Percentiles rank a stretch among this genome's conserved stretches.
phyloP scores from a whole-genome alignment of 805 yeast species.

The Debaryomyces hansenii region DNA sequence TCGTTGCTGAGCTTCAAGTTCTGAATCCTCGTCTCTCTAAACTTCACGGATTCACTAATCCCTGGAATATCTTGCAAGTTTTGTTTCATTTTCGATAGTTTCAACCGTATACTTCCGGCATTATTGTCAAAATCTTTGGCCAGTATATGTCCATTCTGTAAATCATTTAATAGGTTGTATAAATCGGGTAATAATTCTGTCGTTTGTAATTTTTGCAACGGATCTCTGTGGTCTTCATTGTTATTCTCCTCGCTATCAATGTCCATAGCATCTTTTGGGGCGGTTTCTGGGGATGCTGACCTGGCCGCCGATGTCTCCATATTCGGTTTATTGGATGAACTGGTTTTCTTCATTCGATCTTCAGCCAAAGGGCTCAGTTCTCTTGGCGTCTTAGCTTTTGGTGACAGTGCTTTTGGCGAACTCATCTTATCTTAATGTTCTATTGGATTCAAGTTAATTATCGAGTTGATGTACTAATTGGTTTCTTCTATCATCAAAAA shows the following conservation, averaged over 20 bases:
- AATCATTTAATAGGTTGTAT: constrained; percentile 32
- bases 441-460: not conserved
- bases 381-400: constrained; percentile 1
- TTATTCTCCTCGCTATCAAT: constrained; percentile 5
- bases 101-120: constrained; percentile 39
- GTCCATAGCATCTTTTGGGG: constrained; percentile 9
- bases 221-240: constrained; percentile 7
- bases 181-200: constrained; percentile 39
- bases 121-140: constrained; percentile 44
- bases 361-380: not conserved
- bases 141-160: constrained; percentile 35
- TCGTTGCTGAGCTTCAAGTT: constrained; percentile 23
- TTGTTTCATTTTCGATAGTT: constrained; percentile 28
- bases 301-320: constrained; percentile 4
- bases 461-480: not conserved
- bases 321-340: constrained; percentile 1
- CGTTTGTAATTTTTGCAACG: constrained; percentile 24
- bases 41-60: constrained; percentile 32
- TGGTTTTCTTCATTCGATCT: not conserved
- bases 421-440: not conserved
- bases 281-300: constrained; percentile 1
- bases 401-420: constrained; percentile 5
- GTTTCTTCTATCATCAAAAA: not conserved
- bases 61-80: constrained; percentile 38
- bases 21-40: constrained; percentile 22